A percentile compares a stretch with the other conserved stretches of the same genome.
These are phyloP conservation scores for Neurospora tetraspora DNA, from an alignment of 495 filamentous ascomycete genomes.

Conservation along the genomic window DNA sequence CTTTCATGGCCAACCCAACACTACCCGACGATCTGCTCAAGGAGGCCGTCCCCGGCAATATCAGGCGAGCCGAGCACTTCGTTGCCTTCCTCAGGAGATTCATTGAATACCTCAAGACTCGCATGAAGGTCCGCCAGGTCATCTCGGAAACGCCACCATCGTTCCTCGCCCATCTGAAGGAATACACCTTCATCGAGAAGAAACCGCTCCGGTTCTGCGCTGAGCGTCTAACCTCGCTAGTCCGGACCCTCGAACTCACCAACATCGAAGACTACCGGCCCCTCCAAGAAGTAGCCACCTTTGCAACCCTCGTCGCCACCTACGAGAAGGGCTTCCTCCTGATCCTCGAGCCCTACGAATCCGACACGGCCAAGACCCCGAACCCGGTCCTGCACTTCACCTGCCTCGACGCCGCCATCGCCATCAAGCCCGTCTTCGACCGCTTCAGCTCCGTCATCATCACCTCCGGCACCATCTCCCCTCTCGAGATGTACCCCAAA, in stretches of 20 bases:
- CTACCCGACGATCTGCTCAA: conserved; percentile 74
- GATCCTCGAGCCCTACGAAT: conserved; percentile 94
- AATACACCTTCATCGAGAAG: conserved; percentile 93
- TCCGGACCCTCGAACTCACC: conserved; percentile 88
- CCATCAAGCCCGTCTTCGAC: conserved; percentile 96
- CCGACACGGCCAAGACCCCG: conserved; percentile 87
- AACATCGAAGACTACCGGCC: conserved; percentile 98
- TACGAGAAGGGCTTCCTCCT: conserved; percentile 96
- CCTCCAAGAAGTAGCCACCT: conserved; percentile 95
- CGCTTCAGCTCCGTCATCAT: conserved; percentile 97
- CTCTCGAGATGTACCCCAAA: conserved; percentile 97
- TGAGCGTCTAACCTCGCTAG: conserved; percentile 88
- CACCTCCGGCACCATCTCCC: conserved; percentile 94
- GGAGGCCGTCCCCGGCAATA: conserved; percentile 95
- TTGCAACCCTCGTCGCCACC: conserved; percentile 93
- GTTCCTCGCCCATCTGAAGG: conserved; percentile 86
- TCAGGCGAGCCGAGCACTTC: conserved; percentile 93
- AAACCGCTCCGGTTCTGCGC: conserved; percentile 95
- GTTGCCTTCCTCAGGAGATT: conserved; percentile 90
- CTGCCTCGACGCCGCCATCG: conserved; percentile 94
- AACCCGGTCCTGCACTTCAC: conserved; percentile 95
- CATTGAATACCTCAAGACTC: conserved; percentile 95
- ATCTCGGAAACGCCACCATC: conserved; percentile 94
- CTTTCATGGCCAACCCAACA: conserved; percentile 91
- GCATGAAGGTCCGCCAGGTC: conserved; percentile 96